These are phyloP conservation scores for Leccinum griseonigrum DNA, from an alignment of 1,284 basidiomycete genomes.

Conservation along the genomic window DNA sequence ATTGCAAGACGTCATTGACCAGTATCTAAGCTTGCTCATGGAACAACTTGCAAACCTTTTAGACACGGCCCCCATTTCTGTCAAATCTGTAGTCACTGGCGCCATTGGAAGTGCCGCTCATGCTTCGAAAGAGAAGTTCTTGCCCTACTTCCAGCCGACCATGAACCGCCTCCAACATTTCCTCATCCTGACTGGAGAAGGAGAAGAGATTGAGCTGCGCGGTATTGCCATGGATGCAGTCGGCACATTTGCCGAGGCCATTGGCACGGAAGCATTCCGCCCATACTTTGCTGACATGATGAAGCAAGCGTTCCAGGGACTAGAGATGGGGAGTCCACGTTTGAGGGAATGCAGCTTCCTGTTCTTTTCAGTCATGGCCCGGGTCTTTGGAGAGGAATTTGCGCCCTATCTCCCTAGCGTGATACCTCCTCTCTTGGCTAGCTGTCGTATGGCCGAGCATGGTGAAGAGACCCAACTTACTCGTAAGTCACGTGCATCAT, in stretches of 20 bases:
- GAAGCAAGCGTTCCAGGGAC: slow-evolving; percentile 91
- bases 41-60: slow-evolving; percentile 89
- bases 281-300: slow-evolving; percentile 97
- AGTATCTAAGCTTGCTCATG: slow-evolving; percentile 96
- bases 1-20: slow-evolving; percentile 85
- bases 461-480: slow-evolving; percentile 55
- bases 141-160: slow-evolving; percentile 93
- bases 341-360: slow-evolving; percentile 97
- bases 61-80: slow-evolving; percentile 79
- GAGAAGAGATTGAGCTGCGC: slow-evolving; percentile 90
- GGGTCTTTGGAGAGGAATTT: slow-evolving; percentile 95
- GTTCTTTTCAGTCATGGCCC: slow-evolving; percentile 98
- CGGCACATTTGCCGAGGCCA: slow-evolving; percentile 97
- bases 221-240: slow-evolving; percentile 99
- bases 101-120: slow-evolving; percentile 98
- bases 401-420: slow-evolving; percentile 85
- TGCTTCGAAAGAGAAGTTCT: slow-evolving; percentile 91
- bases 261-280: slow-evolving; percentile 91
- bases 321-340: slow-evolving; percentile 84
- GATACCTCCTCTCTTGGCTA: slow-evolving; percentile 83
- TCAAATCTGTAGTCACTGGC: slow-evolving; percentile 96
- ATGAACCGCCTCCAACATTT: slow-evolving; percentile 91
- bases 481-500: slow-evolving; percentile 34
- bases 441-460: slow-evolving; percentile 84
- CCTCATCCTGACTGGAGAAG: slow-evolving; percentile 78